Evolutionary conservation across 2,329 filamentous ascomycete genomes (phyloP).

Genomic region (Penicillium sp.): DNA sequence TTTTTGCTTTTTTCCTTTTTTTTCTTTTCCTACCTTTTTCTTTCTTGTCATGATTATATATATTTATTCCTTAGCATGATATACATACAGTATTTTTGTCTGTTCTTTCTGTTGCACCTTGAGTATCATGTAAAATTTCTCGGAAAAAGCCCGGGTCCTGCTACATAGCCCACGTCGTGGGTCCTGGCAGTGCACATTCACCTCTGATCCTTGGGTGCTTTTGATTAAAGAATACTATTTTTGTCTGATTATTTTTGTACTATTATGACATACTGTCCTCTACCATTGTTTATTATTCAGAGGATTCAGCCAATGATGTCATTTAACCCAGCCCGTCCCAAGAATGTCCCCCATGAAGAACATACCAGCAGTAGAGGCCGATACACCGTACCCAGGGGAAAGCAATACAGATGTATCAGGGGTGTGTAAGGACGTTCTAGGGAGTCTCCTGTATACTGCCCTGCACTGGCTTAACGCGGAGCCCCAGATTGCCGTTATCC

Average conservation of each 20-base stretch:
- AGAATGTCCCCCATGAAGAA: constrained; percentile 2
- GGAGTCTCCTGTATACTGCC: background rate
- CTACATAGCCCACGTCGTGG: background rate
- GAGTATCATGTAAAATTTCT: background rate
- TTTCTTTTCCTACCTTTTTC: background rate
- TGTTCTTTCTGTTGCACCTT: background rate
- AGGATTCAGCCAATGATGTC: constrained; percentile 12
- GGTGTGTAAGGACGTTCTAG: background rate
- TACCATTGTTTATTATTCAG: background rate
- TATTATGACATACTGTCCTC: background rate
- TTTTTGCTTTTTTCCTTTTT: constrained; percentile 19
- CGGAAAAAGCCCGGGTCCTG: background rate
- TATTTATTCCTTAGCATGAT: background rate
- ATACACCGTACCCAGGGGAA: background rate
- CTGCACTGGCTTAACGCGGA: background rate
- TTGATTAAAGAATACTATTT: background rate
- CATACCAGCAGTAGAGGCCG: background rate
- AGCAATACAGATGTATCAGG: background rate
- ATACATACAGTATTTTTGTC: background rate
- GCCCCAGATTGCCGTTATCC: background rate
- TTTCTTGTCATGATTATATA: background rate
- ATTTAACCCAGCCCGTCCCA: constrained; percentile 5
- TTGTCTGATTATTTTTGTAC: background rate
- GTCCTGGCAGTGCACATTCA: background rate
- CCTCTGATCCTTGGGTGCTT: background rate